Conservation (phyloP, 2,329 filamentous ascomycete genomes). For the Beauveria brongniartii region DNA sequence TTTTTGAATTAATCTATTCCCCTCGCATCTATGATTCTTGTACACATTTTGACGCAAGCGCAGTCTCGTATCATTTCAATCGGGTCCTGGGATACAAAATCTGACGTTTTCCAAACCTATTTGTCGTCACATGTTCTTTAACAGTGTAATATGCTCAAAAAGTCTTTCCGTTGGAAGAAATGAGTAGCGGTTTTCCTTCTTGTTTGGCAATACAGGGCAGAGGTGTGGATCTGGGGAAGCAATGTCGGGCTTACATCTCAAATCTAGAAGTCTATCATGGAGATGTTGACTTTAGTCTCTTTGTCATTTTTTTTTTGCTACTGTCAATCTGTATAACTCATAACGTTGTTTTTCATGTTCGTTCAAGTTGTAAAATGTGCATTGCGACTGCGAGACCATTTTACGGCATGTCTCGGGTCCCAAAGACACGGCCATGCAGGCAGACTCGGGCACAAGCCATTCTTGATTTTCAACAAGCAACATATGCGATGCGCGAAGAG, state of each 20-base stretch:
- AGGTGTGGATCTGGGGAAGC: background rate
- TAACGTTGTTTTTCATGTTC: background rate
- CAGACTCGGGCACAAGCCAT: background rate
- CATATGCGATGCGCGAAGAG: background rate
- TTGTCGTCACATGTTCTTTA: background rate
- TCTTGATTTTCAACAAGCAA: too few species aligned
- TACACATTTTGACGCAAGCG: slow-evolving; percentile 7
- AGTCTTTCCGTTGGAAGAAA: background rate
- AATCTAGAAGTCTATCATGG: background rate
- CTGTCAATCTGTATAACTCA: background rate
- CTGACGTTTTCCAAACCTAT: slow-evolving; percentile 1
- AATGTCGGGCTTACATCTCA: background rate
- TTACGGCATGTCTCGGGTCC: background rate
- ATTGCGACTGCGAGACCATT: background rate
- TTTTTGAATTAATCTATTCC: slow-evolving; percentile 1
- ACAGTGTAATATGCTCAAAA: slow-evolving; percentile 3
- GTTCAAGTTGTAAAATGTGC: background rate
- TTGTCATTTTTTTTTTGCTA: background rate
- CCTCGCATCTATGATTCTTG: slow-evolving; percentile 7
- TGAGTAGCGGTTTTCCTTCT: background rate
- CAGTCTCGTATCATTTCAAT: background rate
- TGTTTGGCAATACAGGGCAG: background rate
- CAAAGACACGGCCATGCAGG: background rate
- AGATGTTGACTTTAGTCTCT: background rate
- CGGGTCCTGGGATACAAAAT: slow-evolving; percentile 5